Evolutionary conservation across 257 asterid species (phyloP), one percentile per base, ranked within the genome.

Genomic region (Nicotiana undulata): DNA sequence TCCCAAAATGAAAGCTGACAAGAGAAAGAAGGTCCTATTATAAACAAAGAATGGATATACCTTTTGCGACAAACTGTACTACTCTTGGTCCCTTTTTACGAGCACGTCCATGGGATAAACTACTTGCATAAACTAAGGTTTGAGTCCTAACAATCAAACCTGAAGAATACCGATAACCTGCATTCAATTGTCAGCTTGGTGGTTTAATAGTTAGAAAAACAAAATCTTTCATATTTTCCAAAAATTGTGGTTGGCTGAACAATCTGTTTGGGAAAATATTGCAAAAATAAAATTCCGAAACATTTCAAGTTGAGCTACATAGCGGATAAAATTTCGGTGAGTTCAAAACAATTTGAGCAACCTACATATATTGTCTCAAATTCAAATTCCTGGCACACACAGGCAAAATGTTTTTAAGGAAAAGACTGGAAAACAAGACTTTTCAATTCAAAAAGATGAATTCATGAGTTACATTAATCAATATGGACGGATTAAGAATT

Each of bases 101-200:
- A 70, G 84, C 60, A 76, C 63, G 59, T 70, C 76, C 79, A 66
- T 75, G 70, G 88, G 76, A 66, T 87, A 77, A 85, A 77, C 79
- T 83, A 65, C 75, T 64, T 53, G 85, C 89, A 86, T 80, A 87
- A 55, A 84, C 67, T 75, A 84, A 63, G 72, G 85, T 81, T 8
- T 80, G 77, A 40, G 83, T 81, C 79, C 82, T 86, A 22, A 79
- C 13, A 67, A 80, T 72, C 79, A 84, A 86, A 76, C 93, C 87
- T 59, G 88, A 86, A 72, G 55, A 84, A 79, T 80, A 83, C 84
- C 90, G 85, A 61, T 77, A 58, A 59, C 95, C 97, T 94, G 92
- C 40, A 81, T 68, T 75, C 64, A 55, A 80, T 61, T 81, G 46
- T 59, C 52, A 65, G 32, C 17, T 34, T 59, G 56, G 37, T 78